Conservation (phyloP, 116 monocot genomes). For the Cymodocea nodosa region DNA sequence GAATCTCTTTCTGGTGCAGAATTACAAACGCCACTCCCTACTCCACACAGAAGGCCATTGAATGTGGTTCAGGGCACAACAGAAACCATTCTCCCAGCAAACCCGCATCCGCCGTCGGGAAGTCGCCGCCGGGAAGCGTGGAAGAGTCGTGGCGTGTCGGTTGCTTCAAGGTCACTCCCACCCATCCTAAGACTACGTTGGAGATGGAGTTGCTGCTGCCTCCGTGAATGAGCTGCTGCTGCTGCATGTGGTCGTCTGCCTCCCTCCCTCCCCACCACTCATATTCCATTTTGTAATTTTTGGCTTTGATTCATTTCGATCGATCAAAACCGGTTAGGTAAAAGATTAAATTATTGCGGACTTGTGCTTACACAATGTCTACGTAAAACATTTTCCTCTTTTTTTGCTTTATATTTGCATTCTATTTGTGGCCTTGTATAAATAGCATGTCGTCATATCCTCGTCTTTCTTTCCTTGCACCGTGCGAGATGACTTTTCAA, state of each 20-base stretch:
- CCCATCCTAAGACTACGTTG: constrained; percentile 1
- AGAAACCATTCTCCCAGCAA: background rate
- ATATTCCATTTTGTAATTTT: constrained; percentile 3
- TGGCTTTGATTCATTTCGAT: background rate
- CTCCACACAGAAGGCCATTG: background rate
- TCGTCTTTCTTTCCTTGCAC: too few species aligned
- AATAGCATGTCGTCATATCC: background rate
- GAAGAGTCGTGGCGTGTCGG: background rate
- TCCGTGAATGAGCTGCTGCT: background rate
- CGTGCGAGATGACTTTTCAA: too few species aligned
- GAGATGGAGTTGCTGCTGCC: constrained; percentile 3
- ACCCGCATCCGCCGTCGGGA: background rate
- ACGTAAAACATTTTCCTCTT: background rate
- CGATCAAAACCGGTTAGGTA: background rate
- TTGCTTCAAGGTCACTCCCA: background rate
- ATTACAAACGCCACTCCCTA: constrained; percentile 9
- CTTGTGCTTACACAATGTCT: background rate
- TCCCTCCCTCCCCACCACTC: background rate
- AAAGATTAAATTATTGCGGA: background rate
- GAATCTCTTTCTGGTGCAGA: constrained; percentile 6
- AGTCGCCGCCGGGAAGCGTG: background rate
- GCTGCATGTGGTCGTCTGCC: too few species aligned
- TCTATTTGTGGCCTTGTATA: background rate
- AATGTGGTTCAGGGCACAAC: background rate
- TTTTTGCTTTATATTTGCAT: background rate